These are phyloP conservation scores for Penicillium oxalicum DNA, from an alignment of 2,329 filamentous ascomycete genomes.

Conservation along the genomic window DNA sequence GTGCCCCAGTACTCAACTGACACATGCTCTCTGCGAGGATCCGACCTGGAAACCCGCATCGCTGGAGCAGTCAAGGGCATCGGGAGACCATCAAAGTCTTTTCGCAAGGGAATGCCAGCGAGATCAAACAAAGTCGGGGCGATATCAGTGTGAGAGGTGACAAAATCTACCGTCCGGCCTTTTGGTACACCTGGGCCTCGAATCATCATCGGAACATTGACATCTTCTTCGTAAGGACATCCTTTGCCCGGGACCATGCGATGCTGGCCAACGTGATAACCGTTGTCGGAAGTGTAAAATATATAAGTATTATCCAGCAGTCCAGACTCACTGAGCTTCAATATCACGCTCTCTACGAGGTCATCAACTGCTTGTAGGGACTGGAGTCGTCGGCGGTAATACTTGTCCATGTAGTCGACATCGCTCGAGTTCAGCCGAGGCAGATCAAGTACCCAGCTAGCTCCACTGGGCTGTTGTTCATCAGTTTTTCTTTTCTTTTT, in stretches of 20 bases:
- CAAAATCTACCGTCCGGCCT: conserved; percentile 39
- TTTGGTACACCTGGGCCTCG: conserved; percentile 51
- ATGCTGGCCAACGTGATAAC: conserved; percentile 56
- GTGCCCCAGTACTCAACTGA: conserved; percentile 55
- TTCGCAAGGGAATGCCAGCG: conserved; percentile 31
- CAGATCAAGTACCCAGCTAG: conserved; percentile 41
- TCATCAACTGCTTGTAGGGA: conserved; percentile 51
- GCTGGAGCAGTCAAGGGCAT: conserved; percentile 38
- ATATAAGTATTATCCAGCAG: conserved; percentile 50
- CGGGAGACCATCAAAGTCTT: conserved; percentile 52
- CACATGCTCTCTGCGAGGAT: conserved; percentile 47
- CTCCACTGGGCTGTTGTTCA: neutral
- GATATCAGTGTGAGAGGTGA: conserved; percentile 59
- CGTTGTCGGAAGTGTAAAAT: conserved; percentile 56
- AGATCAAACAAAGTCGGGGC: conserved; percentile 53
- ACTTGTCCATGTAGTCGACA: conserved; percentile 48
- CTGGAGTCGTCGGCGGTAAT: conserved; percentile 44
- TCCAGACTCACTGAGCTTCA: conserved; percentile 34
- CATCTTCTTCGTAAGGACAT: conserved; percentile 50
- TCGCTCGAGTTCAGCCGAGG: conserved; percentile 41
- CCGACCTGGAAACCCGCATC: conserved; percentile 15
- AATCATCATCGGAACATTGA: conserved; percentile 54
- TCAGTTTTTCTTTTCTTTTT: neutral
- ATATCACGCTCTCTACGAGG: conserved; percentile 43
- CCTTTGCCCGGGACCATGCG: conserved; percentile 53